Percentiles rank a stretch among this genome's conserved stretches.
Evolutionary conservation across 805 yeast genomes (phyloP).

Genomic region (Saccharomycopsis fibuligera): DNA sequence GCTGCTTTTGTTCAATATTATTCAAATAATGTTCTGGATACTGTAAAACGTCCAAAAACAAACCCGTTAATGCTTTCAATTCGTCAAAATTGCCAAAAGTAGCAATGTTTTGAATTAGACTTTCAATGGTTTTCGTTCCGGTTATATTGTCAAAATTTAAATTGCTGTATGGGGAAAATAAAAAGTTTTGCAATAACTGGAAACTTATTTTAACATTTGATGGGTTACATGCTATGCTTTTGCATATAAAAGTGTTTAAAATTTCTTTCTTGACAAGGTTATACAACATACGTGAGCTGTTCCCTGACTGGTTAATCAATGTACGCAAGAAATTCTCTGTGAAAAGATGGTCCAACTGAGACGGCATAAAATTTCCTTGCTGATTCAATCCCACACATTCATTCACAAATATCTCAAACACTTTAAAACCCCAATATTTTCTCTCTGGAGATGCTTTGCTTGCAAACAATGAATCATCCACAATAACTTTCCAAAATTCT

Average conservation of each 20-base stretch:
- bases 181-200: conserved; percentile 30
- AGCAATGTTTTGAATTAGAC: conserved; percentile 28
- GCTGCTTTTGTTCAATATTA: conserved; percentile 24
- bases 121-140: conserved; percentile 59
- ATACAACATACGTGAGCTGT: conserved; percentile 57
- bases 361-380: not conserved
- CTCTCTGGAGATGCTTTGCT: conserved; percentile 77
- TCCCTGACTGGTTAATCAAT: conserved; percentile 69
- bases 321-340: conserved; percentile 66
- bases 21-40: conserved; percentile 21
- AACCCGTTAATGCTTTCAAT: conserved; percentile 10
- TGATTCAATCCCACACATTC: conserved; percentile 23
- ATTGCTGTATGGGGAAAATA: conserved; percentile 44
- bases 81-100: conserved; percentile 22
- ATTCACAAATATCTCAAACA: conserved; percentile 46
- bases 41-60: conserved; percentile 24
- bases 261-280: conserved; percentile 55
- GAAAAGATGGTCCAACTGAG: conserved; percentile 31
- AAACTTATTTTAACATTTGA: conserved; percentile 32
- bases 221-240: conserved; percentile 25
- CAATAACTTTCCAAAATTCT: conserved; percentile 74
- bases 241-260: conserved; percentile 26
- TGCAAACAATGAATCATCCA: conserved; percentile 77
- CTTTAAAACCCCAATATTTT: conserved; percentile 79
- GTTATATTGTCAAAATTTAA: conserved; percentile 73